Evolutionary conservation across 177 flowering plant species (phyloP), one percentile per base, ranked within the genome.

Genomic region (Vitis hybrid): DNA sequence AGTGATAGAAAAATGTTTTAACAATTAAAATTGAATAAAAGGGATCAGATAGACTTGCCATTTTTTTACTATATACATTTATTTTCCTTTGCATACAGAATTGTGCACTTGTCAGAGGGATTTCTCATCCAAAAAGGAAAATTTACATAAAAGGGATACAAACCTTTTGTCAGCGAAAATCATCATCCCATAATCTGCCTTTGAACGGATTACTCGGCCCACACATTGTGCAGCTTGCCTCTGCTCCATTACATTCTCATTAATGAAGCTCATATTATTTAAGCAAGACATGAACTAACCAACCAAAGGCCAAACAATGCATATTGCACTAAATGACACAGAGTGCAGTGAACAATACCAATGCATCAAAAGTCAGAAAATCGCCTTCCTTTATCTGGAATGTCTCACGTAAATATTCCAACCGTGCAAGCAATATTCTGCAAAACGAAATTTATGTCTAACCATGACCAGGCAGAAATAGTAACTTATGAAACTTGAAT

Each of bases 211-310:
- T 2, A 96, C 98, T 67, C 98, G 86, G 33, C 99, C 99, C 29
- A 96, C 99, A 76, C 99, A 96, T 79, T 96, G 98, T 68, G 99
- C 99, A 65, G 99, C 99, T 86, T 96, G 99, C 79, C 99, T 92
- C 99, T 96, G 89, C 51, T 50, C 62, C 62, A 79, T 29, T 2
- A 64, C 26, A 67, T 10, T 64, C 57, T 57, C 57, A 75, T 55
- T 12, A 60, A 50, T 59, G 8, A 82, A 57, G 39, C 18, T 52
- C 22, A 67, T 45, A 69, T 62, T 19, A 8, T 51, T 29, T 3
- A 64, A 20, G 15, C 53, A 74, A 55, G 13, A 4, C 15, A 64
- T 29, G 19, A 13, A 65, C 69, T 18, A 56, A 51, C 55, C 4
- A 39, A 15, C 12, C 58, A 53, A 19, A 31, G 19, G 12, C 49